Base-by-base conservation (phyloP, 2,329 filamentous ascomycete species). In the Diaporthe amygdali region DNA sequence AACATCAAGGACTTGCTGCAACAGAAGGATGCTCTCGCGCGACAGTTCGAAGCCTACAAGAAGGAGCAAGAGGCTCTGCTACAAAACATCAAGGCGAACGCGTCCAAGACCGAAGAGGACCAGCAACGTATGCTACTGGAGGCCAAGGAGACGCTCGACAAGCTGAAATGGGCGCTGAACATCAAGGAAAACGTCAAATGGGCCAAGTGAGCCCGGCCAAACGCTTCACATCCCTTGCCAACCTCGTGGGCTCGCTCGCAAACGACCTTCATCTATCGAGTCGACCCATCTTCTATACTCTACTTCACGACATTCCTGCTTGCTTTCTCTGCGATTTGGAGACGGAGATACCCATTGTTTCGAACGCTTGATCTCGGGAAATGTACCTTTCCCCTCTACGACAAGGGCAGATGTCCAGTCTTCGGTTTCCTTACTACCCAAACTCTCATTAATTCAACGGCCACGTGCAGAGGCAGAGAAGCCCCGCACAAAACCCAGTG, bases 141-240 rank as follows among this genome's bases (percentile, higher is more conserved):
- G 77, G 83, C 91, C 52, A 85, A 86, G 74, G 84, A 88, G 75
- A 87, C 89, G n/a, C 82, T 93, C 64, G 85, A 90, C 73, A 90
- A 94, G 83, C 86, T 95, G 80, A 89, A 85, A 77, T 95, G 93
- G 93, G 91, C 93, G 17, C 85, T 95, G 74, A 90, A 87, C 67
- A 87, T 93, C 66, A 91, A 93, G 82, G 82, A 88, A 72, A 90
- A 88, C 74, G 85, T 91, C 69, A 85, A 84, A 70, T 88, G 83
- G 68, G 87, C 88, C 8, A 80, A 87, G 79, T 90, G 79, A 84
- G 69, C 47, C 7, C 17, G 30, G 20, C 25, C 27, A 39, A 15
- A 20, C 15, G 30, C 27, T 32, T 25, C 32, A 2, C 39, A 47
- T 41, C 25, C 22, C 5, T 2, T 41, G 15, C n/a, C 22, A 30